Base-by-base conservation (phyloP, 495 filamentous ascomycete species). In the Penicillium desertorum region DNA sequence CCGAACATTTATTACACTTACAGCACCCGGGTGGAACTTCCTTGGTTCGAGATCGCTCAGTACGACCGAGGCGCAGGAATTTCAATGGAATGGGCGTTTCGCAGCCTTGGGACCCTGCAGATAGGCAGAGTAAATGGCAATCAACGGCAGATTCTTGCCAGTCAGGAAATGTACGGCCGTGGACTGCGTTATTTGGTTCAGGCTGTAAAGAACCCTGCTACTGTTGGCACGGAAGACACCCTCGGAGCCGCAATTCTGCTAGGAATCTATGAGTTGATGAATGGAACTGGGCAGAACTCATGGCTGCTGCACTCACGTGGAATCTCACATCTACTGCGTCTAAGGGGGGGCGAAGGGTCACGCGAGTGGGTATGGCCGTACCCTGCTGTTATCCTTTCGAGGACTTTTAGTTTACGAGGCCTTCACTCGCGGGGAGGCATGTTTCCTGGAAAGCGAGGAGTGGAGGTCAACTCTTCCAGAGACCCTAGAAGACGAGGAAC, bases 231-330 rank as follows among this genome's bases (percentile, higher is more conserved):
- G n/a, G 68, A 72, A 23, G 51, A 42, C 42, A 65, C 59, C 10
- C 64, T 62, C 11, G 66, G 56, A 17, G 63, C 60, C 1, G 69
- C 70, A 0, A 64, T 69, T 20, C 58, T 74, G 1, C 62, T 76
- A 1, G 67, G 62, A 5, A 46, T 70, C 16, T 77, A 72, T 51
- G 73, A 77, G 45, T 46, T 73, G 52, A 48, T 68, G 22, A 68
- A 65, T 42, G 58, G 58, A 1, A 67, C 71, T 2, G 61, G 52
- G 6, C 45, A 60, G 11, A 49, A 64, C 17, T 65, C 68, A 1
- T 76, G 72, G 70, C 55, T 76, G 17, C 57, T 65, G 12, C 74
- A 76, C 55, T 67, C 75, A 3, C 64, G 70, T 4, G 75, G 74
- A 19, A 67, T 73, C 9, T 62, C 51, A 6, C 49, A 57, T 32